A percentile compares a stretch with the other conserved stretches of the same genome.
phyloP scores from a whole-genome alignment of 192 early-diverging fungal species.

The Paraglomus brasilianum region DNA sequence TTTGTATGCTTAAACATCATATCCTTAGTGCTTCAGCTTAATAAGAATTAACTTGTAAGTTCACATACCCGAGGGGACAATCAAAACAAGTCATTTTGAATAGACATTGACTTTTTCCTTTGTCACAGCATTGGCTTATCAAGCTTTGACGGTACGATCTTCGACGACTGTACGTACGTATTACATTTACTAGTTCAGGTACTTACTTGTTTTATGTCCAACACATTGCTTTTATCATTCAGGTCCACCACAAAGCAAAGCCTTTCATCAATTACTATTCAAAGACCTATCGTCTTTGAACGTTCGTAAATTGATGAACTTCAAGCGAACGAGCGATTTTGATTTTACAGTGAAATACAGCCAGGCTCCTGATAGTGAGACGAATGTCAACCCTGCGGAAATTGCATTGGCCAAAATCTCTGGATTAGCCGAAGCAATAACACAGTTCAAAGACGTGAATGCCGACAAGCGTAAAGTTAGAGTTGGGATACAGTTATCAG shows the following conservation, averaged over 20 bases:
- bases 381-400: constrained; percentile 36
- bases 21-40: no score
- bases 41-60: no score
- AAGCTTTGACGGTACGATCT: no score
- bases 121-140: no score
- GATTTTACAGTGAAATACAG: constrained; percentile 68
- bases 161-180: no score
- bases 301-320: constrained; percentile 82
- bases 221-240: background rate
- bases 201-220: no score
- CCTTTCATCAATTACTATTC: constrained; percentile 59
- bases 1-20: no score
- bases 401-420: constrained; percentile 64
- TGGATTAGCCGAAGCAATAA: constrained; percentile 69
- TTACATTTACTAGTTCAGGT: no score
- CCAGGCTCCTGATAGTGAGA: constrained; percentile 32
- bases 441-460: constrained; percentile 59
- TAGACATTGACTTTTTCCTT: background rate
- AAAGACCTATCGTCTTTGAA: constrained; percentile 67
- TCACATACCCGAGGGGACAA: no score
- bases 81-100: background rate
- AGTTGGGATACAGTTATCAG: constrained; percentile 74
- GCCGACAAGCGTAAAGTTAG: constrained; percentile 76
- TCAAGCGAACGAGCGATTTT: constrained; percentile 79
- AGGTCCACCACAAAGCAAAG: constrained; percentile 35